Evolutionary conservation across 73 alveolate species (phyloP), one percentile per base, ranked within the genome.

Genomic region (Stentor roeselii): DNA sequence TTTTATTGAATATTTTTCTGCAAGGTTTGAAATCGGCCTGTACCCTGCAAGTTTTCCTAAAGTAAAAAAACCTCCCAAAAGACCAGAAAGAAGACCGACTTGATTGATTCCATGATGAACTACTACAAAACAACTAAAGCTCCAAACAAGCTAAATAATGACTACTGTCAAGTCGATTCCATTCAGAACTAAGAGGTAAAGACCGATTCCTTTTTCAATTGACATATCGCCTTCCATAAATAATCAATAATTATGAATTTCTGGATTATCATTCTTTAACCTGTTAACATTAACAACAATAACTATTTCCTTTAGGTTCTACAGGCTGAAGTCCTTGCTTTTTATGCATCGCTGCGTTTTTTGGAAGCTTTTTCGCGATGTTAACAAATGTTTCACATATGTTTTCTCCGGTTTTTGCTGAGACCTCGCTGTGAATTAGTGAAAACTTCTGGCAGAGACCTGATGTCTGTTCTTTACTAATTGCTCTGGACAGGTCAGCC

Each of bases 401-500:
- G 1, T 35, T n/a, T 39, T 37, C 74, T 40, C 84, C 84, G 14
- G 60, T 41, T 76, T 76, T 76, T 3, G 84, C 84, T 14, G 84
- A 76, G 39, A 41, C 74, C 39, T 76, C 84, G n/a, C 78, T 21
- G 74, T 27, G 39, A 36, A 76, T 21, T 0, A 76, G 84, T 21
- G 75, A 37, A 39, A 36, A 40, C 37, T 39, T 41, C 15, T 76
- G 27, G 21, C 82, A 78, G 21, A 76, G 39, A 1, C 39, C 82
- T 39, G n/a, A 30, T 15, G 60, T 67, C 37, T 6, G 15, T 41
- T 76, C 74, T 76, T 35, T 37, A 14, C 82, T 36, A 21, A 76
- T 67, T 27, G 60, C 74, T 37, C 85, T 14, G 31, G 32, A 82
- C 40, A 89, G 32, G 84, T 90, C 95, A 41, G 75, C 77, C 59